Evolutionary conservation across 108 stramenopile species (phyloP), one percentile per base, ranked within the genome.

Genomic region (Fragilaria crotonensis): DNA sequence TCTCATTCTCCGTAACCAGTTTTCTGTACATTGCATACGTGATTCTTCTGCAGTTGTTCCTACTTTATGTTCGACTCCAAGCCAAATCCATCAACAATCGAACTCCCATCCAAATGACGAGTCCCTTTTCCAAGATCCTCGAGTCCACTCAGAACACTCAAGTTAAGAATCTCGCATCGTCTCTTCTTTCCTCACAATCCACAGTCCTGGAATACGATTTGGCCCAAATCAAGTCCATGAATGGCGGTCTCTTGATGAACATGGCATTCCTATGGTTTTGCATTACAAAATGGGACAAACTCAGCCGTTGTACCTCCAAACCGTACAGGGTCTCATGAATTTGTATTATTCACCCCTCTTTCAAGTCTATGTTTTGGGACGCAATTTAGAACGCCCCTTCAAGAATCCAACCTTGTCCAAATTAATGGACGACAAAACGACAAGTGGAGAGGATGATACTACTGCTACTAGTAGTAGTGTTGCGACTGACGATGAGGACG

Each of bases 381-480:
- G 86, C 30, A 85, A 87, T 74, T 68, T 91, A 57, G 83, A 91
- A 49, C 63, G 90, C n/a, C 90, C 90, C 27, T 89, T 89, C 57
- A 78, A 77, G 61, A 72, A 17, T 52, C 54, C 60, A 19, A n/a
- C 63, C 17, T 26, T 49, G 22, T 19, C 29, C 21, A 23, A 50
- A 41, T 29, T 19, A 33, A 31, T 56, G 32, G 36, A 41, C 7
- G 32, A 32, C 19, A 2, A 31, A 31, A 23, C 21, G 23, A 31
- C 19, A 14, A 56, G 19, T 11, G 54, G 23, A 22, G 7, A 33
- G 18, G 3, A n/a, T 3, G 3, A 25, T 28, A 22, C 22, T 21
- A 9, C 9, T 29, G 53, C 5, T 11, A 29, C 53, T 17, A 5
- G n/a, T 20, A 31, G 33, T 2, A 31, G 33, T 33, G 54, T 33